Evolutionary conservation across 2,329 filamentous ascomycete genomes (phyloP), one percentile per base, ranked within the genome.

Genomic region (Colletotrichum shisoi): DNA sequence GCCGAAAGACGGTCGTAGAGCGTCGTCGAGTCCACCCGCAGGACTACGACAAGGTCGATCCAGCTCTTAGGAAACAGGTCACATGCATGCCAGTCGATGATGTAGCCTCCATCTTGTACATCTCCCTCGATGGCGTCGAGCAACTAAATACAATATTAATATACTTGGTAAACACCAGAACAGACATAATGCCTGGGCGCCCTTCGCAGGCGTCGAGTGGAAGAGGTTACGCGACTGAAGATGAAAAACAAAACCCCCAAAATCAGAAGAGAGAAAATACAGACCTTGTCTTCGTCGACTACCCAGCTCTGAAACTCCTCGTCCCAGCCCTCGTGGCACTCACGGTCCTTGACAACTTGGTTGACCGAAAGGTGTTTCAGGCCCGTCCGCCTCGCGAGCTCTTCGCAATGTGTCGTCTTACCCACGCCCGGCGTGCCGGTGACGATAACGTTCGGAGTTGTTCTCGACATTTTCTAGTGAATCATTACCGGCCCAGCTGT

Each of bases 11-110:
- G 87, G 77, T 99, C 95, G 76, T 95, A 98, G 3, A 97, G 85
- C 15, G 90, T 82, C 21, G 86, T 87, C 19, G 92, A 93, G 72
- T 95, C 89, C 63, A 91, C 92, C 52, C 95, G 85, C 70, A 99
- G 79, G 62, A 99, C 95, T 5, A 98, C 91, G 0, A 99, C 94
- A 2, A 99, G 85, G 77, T 99, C 95, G 75, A 99, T 91, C 92
- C 94, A 96, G 74, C 91, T 91, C 76, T 91, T 89, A 2, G 95
- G 95, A 75, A 98, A 98, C 24, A 98, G 81, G 74, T 98, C 95
- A 81, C 94, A 98, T 2, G 94, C 94, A 79, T 99, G 95, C 94
- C 95, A 99, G 81, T 99, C 95, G 74, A 99, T 91, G 72, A 99
- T 88, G 78, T 88, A 92, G 21, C 95, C 95, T 64, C 94, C 94